These are phyloP conservation scores for Raphanus raphanistrum DNA, from an alignment of 345 rosid genomes.

Conservation along the genomic window DNA sequence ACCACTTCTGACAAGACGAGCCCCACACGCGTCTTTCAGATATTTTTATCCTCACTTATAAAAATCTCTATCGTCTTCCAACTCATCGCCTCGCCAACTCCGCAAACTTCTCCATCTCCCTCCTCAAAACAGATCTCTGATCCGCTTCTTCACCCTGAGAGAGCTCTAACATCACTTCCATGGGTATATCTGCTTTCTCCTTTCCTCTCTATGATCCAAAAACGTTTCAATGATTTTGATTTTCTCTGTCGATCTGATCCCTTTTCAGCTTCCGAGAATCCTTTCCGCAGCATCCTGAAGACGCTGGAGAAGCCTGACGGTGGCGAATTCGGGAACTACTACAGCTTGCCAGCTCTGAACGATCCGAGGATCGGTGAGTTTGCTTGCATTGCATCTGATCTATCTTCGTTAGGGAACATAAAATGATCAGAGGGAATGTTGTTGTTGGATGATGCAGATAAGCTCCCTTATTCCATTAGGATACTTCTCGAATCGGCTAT, in stretches of 20 bases:
- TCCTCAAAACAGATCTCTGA: constrained; percentile 17
- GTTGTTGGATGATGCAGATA: constrained; percentile 51
- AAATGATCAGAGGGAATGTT: not conserved
- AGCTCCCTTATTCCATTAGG: constrained; percentile 87
- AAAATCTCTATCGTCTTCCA: not conserved
- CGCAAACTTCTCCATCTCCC: not conserved
- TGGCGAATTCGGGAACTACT: constrained; percentile 92
- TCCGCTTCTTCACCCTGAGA: not conserved
- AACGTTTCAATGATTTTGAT: not conserved
- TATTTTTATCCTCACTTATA: not conserved
- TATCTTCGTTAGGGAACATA: no score
- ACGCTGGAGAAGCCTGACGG: constrained; percentile 75
- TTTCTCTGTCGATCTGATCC: constrained; percentile 12
- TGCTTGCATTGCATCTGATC: not conserved
- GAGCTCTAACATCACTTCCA: not conserved
- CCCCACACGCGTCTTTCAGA: constrained; percentile 21
- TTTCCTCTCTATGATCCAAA: not conserved
- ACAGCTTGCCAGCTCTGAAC: constrained; percentile 86
- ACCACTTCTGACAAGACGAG: not conserved
- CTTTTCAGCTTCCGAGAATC: constrained; percentile 82
- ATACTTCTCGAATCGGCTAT: constrained; percentile 95
- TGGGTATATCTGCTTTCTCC: constrained; percentile 19
- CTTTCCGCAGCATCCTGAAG: constrained; percentile 48
- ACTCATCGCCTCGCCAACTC: constrained; percentile 23
- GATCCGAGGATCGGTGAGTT: constrained; percentile 88